Base-by-base conservation (phyloP, 2,329 filamentous ascomycete species). In the Didymella keratinophila region DNA sequence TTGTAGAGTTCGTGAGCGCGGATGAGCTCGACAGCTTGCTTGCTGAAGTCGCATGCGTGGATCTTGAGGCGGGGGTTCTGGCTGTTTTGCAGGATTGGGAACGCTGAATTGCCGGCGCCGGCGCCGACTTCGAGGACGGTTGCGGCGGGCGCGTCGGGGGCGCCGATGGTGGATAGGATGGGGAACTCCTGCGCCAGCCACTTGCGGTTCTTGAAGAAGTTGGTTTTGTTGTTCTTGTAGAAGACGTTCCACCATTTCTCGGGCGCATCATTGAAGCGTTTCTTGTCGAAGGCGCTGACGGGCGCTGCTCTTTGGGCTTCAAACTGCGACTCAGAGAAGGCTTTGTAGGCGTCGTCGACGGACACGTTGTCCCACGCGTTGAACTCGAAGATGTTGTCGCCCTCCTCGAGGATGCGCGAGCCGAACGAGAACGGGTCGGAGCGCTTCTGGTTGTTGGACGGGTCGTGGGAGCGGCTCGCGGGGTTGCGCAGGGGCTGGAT, bases 331-430 rank as follows among this genome's bases (percentile, higher is more conserved):
- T 93, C 87, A 60, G 93, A 89, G 78, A 95, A 97, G 73, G 90
- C 87, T 73, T 89, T 89, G 83, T 97, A 98, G 39, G 88, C 84
- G 68, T 92, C 87, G 80, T 98, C 94, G 75, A 93, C 93, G 78
- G 94, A 89, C 74, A 98, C 95, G 76, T 99, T 94, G 76, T 99
- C 95, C 95, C 95, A 99, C 36, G 95, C 95, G 78, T 99, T 99
- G 86, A 95, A 97, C 77, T 96, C 90, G 80, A 94, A 99, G 71
- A 96, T 91, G 75, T 98, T 85, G 80, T 97, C 93, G 73, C 88
- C 87, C 76, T 94, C 84, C 70, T 90, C 87, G 50, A 99, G 86
- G 71, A 86, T 91, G 59, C 94, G 91, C 46, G 91, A 95, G 61
- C 95, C 95, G 77, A 99, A 99, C 78, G 96, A 90, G 78, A 98